A percentile compares a stretch with the other conserved stretches of the same genome.
Conservation (phyloP, 352 stramenopile genomes). For the Phytophthora colocasiae region DNA sequence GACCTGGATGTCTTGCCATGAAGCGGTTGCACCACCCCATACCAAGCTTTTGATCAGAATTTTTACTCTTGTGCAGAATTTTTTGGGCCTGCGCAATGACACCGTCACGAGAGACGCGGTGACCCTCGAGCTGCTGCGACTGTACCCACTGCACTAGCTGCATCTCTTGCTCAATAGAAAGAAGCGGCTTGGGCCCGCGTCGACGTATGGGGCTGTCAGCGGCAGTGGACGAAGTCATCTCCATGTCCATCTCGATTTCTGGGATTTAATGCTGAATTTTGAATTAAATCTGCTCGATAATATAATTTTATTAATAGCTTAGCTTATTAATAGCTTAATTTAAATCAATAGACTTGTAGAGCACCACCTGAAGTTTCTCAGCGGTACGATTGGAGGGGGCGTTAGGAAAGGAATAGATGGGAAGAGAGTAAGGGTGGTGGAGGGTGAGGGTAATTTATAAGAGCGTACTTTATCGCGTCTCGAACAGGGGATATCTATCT, state of each 20-base stretch:
- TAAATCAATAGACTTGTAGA: too few relatives aligned
- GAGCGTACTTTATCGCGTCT: too few relatives aligned
- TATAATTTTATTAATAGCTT: too few relatives aligned
- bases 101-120: conserved; percentile 24
- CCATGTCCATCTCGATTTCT: not conserved
- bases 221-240: not conserved
- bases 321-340: too few relatives aligned
- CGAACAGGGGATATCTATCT: too few relatives aligned
- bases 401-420: too few relatives aligned
- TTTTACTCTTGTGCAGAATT: conserved; percentile 11
- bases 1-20: conserved; percentile 15
- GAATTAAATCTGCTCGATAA: too few relatives aligned
- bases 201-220: conserved; percentile 11
- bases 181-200: conserved; percentile 29
- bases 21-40: conserved; percentile 38
- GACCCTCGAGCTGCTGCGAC: conserved; percentile 15
- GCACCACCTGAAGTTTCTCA: too few relatives aligned
- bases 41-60: conserved; percentile 3
- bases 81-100: conserved; percentile 20
- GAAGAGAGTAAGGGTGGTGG: too few relatives aligned
- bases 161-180: conserved; percentile 13
- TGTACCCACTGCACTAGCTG: conserved; percentile 21
- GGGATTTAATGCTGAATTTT: too few relatives aligned
- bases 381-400: too few relatives aligned
- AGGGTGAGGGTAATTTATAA: too few relatives aligned